These are phyloP conservation scores for Lepiota subincarnata DNA, from an alignment of 768 basidiomycete genomes.

Conservation along the genomic window DNA sequence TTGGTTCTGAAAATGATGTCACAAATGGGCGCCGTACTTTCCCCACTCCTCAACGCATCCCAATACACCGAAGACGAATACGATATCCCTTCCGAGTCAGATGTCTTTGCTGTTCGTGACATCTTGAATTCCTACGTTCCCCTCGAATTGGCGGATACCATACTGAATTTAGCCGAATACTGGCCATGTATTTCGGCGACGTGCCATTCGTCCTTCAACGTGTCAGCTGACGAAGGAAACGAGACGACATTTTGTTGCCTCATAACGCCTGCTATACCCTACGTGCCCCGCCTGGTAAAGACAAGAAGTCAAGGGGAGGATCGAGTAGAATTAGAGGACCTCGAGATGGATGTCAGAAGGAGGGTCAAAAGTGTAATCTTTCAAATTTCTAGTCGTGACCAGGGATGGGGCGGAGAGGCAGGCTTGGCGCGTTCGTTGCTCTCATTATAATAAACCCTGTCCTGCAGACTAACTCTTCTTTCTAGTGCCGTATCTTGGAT, in stretches of 20 bases:
- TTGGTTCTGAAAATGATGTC: no score
- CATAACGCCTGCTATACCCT: slow-evolving; percentile 14
- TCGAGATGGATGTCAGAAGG: background rate
- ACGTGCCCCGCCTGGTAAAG: background rate
- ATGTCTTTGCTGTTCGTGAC: slow-evolving; percentile 2
- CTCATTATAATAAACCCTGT: background rate
- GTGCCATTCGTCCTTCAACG: background rate
- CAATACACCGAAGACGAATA: no score
- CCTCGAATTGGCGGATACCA: slow-evolving; percentile 14
- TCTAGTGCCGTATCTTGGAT: slow-evolving; percentile 24
- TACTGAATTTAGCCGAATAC: slow-evolving; percentile 18
- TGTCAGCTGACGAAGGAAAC: background rate
- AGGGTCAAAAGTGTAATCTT: slow-evolving; percentile 17
- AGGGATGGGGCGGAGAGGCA: slow-evolving; percentile 28
- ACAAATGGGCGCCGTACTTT: no score
- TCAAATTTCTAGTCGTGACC: slow-evolving; percentile 21
- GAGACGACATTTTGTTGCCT: slow-evolving; percentile 9
- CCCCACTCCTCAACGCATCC: no score
- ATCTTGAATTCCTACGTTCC: slow-evolving; percentile 5
- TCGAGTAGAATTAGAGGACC: background rate
- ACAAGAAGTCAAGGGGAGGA: background rate
- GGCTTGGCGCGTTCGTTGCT: slow-evolving; percentile 14
- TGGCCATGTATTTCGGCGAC: slow-evolving; percentile 15
- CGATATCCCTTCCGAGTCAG: slow-evolving; percentile 8
- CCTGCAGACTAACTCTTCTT: background rate